Percentiles rank a stretch among this genome's conserved stretches.
Conservation (phyloP, 192 early-diverging fungal species). For the Chytriomyces confervae region DNA sequence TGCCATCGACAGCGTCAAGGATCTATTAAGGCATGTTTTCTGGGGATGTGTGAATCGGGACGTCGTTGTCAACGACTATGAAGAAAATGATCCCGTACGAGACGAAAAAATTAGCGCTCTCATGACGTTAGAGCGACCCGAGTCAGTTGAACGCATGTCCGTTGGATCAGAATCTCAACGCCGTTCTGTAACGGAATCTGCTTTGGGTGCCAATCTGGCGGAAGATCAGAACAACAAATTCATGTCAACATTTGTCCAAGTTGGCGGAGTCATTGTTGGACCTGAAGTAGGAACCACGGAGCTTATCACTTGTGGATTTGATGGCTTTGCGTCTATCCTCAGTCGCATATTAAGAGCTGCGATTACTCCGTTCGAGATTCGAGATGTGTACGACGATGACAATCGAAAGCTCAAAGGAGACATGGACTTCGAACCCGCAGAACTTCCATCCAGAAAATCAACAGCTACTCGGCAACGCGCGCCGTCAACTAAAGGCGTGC, state of each 20-base stretch:
- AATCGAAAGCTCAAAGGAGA: constrained; percentile 1
- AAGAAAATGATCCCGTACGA: constrained; percentile 19
- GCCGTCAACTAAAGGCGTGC: constrained; percentile 37
- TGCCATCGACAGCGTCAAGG: constrained; percentile 50
- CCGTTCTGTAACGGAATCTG: background rate
- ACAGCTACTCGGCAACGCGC: constrained; percentile 13
- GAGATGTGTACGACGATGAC: constrained; percentile 33
- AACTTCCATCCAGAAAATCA: background rate
- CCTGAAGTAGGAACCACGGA: constrained; percentile 53
- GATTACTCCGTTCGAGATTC: constrained; percentile 11
- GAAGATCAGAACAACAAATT: too few relatives aligned
- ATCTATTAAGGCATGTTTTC: constrained; percentile 52
- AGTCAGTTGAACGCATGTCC: constrained; percentile 19
- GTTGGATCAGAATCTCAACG: constrained; percentile 14
- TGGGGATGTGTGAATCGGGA: constrained; percentile 57
- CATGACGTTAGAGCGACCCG: constrained; percentile 13
- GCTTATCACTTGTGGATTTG: constrained; percentile 51
- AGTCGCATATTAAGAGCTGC: constrained; percentile 26
- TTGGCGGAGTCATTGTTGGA: constrained; percentile 60
- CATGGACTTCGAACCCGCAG: constrained; percentile 15
- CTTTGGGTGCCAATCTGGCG: background rate
- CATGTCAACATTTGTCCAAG: constrained; percentile 41
- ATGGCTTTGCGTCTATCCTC: constrained; percentile 58
- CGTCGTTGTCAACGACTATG: constrained; percentile 54
- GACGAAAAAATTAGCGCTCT: constrained; percentile 19